A percentile compares a stretch with the other conserved stretches of the same genome.
Conservation (phyloP, 345 rosid species). For the Jatropha curcas region DNA sequence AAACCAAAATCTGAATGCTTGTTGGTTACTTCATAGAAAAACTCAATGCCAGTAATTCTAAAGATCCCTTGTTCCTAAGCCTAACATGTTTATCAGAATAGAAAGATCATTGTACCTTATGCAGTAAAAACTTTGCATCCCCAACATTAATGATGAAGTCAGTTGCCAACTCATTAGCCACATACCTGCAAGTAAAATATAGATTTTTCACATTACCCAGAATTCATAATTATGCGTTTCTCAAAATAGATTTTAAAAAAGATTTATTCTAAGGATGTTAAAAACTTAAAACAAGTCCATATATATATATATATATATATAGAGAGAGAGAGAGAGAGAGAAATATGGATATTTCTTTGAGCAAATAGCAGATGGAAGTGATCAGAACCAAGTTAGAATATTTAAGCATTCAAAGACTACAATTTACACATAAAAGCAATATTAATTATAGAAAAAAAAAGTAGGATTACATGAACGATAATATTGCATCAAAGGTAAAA, state of each 20-base stretch:
- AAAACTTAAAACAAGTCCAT: neutral
- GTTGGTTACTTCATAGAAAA: neutral
- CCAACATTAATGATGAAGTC: slow-evolving; percentile 60
- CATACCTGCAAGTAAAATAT: slow-evolving; percentile 46
- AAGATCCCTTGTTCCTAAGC: slow-evolving; percentile 1
- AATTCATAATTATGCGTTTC: neutral
- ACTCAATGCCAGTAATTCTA: neutral
- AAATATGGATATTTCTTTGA: neutral
- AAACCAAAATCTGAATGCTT: too few species aligned
- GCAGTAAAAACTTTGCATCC: slow-evolving; percentile 65
- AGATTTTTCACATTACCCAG: neutral
- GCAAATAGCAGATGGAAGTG: neutral
- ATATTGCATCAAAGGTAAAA: neutral
- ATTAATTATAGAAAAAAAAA: neutral
- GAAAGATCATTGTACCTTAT: slow-evolving; percentile 58
- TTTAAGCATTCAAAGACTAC: neutral
- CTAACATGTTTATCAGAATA: neutral
- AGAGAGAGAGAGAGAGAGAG: too few species aligned
- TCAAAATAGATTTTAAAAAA: neutral
- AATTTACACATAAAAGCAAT: neutral
- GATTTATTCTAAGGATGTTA: neutral
- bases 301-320: neutral
- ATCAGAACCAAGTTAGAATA: neutral
- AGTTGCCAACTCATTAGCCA: slow-evolving; percentile 70
- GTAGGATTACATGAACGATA: neutral